Base-by-base conservation (phyloP, 2,329 filamentous ascomycete genomes). In the Trichoderma lentiforme region DNA sequence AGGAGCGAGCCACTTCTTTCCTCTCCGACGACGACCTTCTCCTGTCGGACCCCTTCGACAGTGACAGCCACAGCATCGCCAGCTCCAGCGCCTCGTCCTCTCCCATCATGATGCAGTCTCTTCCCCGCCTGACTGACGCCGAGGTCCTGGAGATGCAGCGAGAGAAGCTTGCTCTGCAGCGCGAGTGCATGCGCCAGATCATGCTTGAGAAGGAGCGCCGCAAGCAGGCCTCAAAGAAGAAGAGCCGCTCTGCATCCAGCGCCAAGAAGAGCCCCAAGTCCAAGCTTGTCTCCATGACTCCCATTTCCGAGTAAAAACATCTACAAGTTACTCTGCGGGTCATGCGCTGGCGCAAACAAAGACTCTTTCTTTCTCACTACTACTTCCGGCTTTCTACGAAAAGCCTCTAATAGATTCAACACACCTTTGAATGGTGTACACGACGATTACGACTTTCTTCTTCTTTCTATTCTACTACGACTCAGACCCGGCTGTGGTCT, bases 11-110 rank as follows among this genome's bases (percentile, higher is more conserved):
- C 21, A 86, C 86, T 3, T 87, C 87, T 0, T 89, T 85, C 80
- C 83, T 91, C 74, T 89, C 88, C 56, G 89, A 91, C 82, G 89
- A 91, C 80, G 89, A 91, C 76, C 86, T 91, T 70, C 86, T 88
- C 80, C 83, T 86, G 71, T 78, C 83, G 78, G 83, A 85, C 75
- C 80, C 83, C 74, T 84, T 85, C 71, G 85, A 87, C 75, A 85
- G 88, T 76, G 85, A 88, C 76, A 76, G 80, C 73, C 82, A 80
- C 79, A 86, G 84, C 79, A 80, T 85, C 66, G 84, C 82, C 76
- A 85, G 83, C 77, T 81, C 84, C 60, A 83, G 82, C 78, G 77
- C 81, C 78, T 78, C 81, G 72, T 83, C 81, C 18, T 81, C 80
- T 62, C 80, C 80, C 28, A 73, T 56, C 6, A 58, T 75, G 56